These are phyloP conservation scores for Cutaneotrichosporon dermatis DNA, from an alignment of 1,284 basidiomycete species.

Conservation along the genomic window DNA sequence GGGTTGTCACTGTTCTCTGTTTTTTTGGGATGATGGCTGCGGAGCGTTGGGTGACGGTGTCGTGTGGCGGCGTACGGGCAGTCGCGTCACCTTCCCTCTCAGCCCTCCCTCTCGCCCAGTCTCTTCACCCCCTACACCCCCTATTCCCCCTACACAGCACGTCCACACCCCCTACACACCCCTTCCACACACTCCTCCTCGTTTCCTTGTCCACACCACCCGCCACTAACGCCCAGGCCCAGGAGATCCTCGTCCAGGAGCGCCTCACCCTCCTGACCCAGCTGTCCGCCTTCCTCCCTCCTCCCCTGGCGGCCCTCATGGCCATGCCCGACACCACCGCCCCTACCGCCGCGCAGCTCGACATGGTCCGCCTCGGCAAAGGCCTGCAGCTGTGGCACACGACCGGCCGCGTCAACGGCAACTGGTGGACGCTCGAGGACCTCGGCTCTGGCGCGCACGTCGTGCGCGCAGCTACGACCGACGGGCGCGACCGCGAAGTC, in stretches of 20 bases:
- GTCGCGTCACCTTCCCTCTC: no score
- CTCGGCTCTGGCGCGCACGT: slow-evolving; percentile 37
- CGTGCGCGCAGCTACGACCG: slow-evolving; percentile 20
- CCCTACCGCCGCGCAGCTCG: slow-evolving; percentile 7
- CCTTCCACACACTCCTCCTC: no score
- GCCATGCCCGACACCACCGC: slow-evolving; percentile 7
- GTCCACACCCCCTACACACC: no score
- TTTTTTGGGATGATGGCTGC: no score
- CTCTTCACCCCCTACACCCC: not conserved
- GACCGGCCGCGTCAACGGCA: not conserved
- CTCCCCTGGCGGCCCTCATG: slow-evolving; percentile 34
- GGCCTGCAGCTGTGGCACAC: slow-evolving; percentile 30
- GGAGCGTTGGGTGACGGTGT: no score
- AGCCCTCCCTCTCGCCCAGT: not conserved
- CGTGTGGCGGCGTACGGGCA: no score
- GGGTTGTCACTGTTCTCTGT: no score
- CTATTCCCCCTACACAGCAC: no score
- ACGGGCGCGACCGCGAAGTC: slow-evolving; percentile 30
- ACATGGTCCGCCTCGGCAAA: slow-evolving; percentile 24
- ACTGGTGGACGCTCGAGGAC: slow-evolving; percentile 42
- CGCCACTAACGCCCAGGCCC: slow-evolving; percentile 19
- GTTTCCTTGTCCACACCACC: no score
- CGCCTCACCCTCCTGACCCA: slow-evolving; percentile 35
- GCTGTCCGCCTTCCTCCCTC: slow-evolving; percentile 38
- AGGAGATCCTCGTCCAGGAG: slow-evolving; percentile 36